These are phyloP conservation scores for Chaetomiaceae sp. DNA, from an alignment of 2,329 filamentous ascomycete species.

Conservation along the genomic window DNA sequence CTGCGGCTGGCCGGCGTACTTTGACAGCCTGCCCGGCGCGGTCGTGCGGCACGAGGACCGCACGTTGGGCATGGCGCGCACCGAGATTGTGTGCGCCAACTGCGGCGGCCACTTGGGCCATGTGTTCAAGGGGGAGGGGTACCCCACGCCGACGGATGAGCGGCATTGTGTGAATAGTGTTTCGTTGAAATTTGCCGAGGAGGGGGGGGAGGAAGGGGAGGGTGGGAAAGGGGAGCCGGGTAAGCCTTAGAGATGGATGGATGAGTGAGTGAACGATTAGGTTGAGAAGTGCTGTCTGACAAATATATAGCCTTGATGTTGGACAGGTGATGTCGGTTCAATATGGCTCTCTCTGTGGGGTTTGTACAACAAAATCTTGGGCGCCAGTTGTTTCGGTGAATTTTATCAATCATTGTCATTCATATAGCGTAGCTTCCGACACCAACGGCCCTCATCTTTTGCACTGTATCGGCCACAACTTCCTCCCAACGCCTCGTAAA, in stretches of 20 bases:
- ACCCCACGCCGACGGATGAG: conserved; percentile 83
- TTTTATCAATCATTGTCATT: too few relatives aligned
- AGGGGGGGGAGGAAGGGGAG: conserved; percentile 48
- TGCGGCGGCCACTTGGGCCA: conserved; percentile 91
- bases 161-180: conserved; percentile 95
- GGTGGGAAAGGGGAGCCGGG: background rate
- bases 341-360: too few relatives aligned
- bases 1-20: conserved; percentile 98
- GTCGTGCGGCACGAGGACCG: conserved; percentile 77
- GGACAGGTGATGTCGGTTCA: too few relatives aligned
- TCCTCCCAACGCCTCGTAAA: conserved; percentile 14
- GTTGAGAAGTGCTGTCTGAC: background rate
- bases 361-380: too few relatives aligned
- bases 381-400: too few relatives aligned
- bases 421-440: background rate
- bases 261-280: background rate
- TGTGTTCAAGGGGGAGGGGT: conserved; percentile 88
- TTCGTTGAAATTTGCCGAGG: conserved; percentile 73
- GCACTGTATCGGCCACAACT: conserved; percentile 8
- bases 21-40: conserved; percentile 87
- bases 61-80: conserved; percentile 76
- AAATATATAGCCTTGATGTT: too few relatives aligned
- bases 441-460: conserved; percentile 17
- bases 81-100: conserved; percentile 90
- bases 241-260: conserved; percentile 12